phyloP scores from a whole-genome alignment of 805 yeast genomes.

The Lachancea thermotolerans region DNA sequence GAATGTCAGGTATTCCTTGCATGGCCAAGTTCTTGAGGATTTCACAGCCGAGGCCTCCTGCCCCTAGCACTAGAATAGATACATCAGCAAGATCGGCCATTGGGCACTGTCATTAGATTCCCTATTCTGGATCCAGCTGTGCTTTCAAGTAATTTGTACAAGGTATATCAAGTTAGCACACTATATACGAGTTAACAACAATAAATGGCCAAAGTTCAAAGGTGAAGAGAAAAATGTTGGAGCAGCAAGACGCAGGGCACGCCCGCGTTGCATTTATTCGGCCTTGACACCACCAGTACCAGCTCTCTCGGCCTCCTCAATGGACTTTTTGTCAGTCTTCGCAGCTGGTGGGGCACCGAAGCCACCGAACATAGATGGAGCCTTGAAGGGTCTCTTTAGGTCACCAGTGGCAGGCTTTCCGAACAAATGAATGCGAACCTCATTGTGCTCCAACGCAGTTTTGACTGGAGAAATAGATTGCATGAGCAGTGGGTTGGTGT shows the following conservation, averaged over 20 bases:
- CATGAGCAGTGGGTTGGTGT: slow-evolving; percentile 94
- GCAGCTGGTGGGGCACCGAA: slow-evolving; percentile 39
- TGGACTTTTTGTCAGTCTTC: slow-evolving; percentile 81
- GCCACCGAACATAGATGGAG: slow-evolving; percentile 70
- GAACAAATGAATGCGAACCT: slow-evolving; percentile 84
- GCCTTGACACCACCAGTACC: slow-evolving; percentile 87
- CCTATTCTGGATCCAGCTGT: not conserved
- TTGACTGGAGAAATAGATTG: slow-evolving; percentile 88
- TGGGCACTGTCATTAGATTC: not conserved
- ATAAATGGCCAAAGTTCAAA: too few species aligned
- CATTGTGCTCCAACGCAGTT: slow-evolving; percentile 81
- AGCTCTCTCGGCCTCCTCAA: slow-evolving; percentile 75
- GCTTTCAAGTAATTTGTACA: not conserved
- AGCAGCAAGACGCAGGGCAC: too few species aligned
- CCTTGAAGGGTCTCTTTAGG: slow-evolving; percentile 93
- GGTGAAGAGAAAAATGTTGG: too few species aligned
- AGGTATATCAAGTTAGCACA: not conserved
- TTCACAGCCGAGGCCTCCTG: slow-evolving; percentile 95
- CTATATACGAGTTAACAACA: slow-evolving; percentile 1
- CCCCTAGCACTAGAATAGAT: slow-evolving; percentile 76
- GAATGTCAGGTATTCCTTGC: slow-evolving; percentile 70
- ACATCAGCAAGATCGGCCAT: slow-evolving; percentile 16
- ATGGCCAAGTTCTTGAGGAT: slow-evolving; percentile 69
- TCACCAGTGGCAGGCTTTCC: slow-evolving; percentile 81
- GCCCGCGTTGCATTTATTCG: slow-evolving; percentile 41